Conservation (phyloP, 257 asterid genomes). For the Schizonepeta tenuifolia region DNA sequence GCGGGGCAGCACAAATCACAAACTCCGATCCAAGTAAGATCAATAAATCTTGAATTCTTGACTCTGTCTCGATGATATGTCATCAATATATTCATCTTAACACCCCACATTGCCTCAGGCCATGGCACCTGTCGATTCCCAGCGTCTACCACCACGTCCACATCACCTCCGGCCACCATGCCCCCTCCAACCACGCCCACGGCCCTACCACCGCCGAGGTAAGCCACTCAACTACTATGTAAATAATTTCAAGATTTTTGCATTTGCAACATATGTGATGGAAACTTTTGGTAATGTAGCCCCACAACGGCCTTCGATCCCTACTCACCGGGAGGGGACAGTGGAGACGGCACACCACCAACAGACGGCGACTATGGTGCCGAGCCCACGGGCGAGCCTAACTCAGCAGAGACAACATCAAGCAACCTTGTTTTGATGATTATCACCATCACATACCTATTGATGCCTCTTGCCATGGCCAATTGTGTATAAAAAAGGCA, state of each 20-base stretch:
- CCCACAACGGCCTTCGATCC: conserved; percentile 50
- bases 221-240: conserved; percentile 25
- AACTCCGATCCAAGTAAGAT: conserved; percentile 63
- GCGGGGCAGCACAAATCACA: conserved; percentile 62
- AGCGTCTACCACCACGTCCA: conserved; percentile 42
- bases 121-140: conserved; percentile 62
- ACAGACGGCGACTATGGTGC: conserved; percentile 51
- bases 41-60: not conserved
- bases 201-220: conserved; percentile 57
- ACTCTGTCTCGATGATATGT: not conserved
- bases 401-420: conserved; percentile 46
- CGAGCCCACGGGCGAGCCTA: conserved; percentile 67
- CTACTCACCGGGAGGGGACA: conserved; percentile 48
- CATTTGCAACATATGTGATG: not conserved
- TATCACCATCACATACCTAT: conserved; percentile 32
- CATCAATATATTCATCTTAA: not conserved
- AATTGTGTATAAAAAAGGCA: conserved; percentile 31
- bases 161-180: conserved; percentile 15
- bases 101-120: conserved; percentile 45
- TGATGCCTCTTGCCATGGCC: conserved; percentile 37
- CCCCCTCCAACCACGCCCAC: conserved; percentile 21
- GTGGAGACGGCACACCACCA: conserved; percentile 34
- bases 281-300: conserved; percentile 44
- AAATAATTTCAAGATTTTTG: not conserved
- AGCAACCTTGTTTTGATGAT: conserved; percentile 36